Evolutionary conservation across 805 yeast genomes (phyloP).

Genomic region (Metschnikowia peoriensis): DNA sequence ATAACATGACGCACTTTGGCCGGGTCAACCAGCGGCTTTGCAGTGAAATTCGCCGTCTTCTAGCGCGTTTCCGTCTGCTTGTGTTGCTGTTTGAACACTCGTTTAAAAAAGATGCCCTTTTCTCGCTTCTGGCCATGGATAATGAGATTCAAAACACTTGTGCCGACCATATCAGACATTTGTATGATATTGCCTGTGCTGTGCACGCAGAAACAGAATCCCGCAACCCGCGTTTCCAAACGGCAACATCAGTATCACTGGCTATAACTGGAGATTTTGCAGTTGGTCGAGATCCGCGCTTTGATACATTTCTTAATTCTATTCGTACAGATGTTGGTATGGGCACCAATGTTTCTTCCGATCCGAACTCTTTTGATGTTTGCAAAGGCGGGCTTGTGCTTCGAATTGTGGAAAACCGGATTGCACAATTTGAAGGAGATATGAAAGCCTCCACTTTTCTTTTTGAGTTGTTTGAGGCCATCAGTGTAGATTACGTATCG

Average conservation of each 20-base stretch:
- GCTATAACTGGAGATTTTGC: slow-evolving; percentile 9
- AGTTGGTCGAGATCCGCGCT: slow-evolving; percentile 20
- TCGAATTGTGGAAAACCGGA: slow-evolving; percentile 55
- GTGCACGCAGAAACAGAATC: slow-evolving; percentile 50
- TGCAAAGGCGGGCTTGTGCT: slow-evolving; percentile 81
- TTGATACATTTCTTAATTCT: slow-evolving; percentile 33
- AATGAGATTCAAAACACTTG: slow-evolving; percentile 27
- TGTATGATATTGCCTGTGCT: slow-evolving; percentile 54
- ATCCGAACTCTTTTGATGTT: slow-evolving; percentile 45
- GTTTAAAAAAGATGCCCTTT: slow-evolving; percentile 46
- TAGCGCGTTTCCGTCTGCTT: slow-evolving; percentile 26
- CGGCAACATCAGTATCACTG: slow-evolving; percentile 16
- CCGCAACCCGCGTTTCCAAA: slow-evolving; percentile 22
- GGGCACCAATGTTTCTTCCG: slow-evolving; percentile 49
- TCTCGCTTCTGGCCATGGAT: slow-evolving; percentile 60
- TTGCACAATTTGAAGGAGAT: slow-evolving; percentile 67
- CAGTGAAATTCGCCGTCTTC: slow-evolving; percentile 43
- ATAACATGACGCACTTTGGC: slow-evolving; percentile 59
- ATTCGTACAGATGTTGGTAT: slow-evolving; percentile 43
- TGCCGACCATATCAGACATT: slow-evolving; percentile 42
- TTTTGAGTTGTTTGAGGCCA: slow-evolving; percentile 48
- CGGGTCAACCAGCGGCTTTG: slow-evolving; percentile 73
- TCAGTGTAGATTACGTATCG: slow-evolving; percentile 59
- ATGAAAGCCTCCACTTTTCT: slow-evolving; percentile 52
- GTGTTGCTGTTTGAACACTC: slow-evolving; percentile 51